Evolutionary conservation across 1,284 basidiomycete genomes (phyloP), one percentile per base, ranked within the genome.

Genomic region (Puccinia novopanici): DNA sequence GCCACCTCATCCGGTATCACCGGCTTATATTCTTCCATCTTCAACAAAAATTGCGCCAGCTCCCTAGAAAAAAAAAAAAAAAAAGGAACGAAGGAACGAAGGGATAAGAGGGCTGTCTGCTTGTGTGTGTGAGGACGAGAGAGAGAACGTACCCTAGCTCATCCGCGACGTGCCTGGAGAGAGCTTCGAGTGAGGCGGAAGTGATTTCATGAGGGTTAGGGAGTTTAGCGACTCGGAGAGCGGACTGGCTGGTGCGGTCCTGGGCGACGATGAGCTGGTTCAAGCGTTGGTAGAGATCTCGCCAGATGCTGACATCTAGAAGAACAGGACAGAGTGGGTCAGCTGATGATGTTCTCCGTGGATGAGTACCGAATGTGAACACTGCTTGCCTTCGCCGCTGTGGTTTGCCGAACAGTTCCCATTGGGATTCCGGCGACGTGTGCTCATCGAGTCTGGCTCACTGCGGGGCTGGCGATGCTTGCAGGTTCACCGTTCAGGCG

Each of bases 1-100:
- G 96, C 97, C 19, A 99, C 95, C 86, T 99, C 95, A 85, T 96
- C 97, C 1, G 97, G 97, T 83, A 99, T 95, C 94, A 97, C 85
- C 52, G 97, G 97, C 84, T 97, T 93, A 86, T 98, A 98, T 61
- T 96, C 94, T 84, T 99, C 96, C 54, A 99, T 88, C 92, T 96
- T 93, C 70, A 95, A 88, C 87, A 99, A 89, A 85, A 99, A 95
- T 86, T 99, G 95, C 5, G 93, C 94, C 63, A 99, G 86, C 0
- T 93, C 95, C 70, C 93, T 89, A 55, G 9, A 72, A 48, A 45
- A 13, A 70, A 65, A 65, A 40, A 30, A 52, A n/a, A n/a, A n/a
- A n/a, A n/a, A n/a, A n/a, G 1, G 52, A 15, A n/a, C n/a, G n/a
- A 50, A 17, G 19, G 12, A 12, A 30, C 19, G 24, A 30, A 30